Evolutionary conservation across 2,329 filamentous ascomycete species (phyloP), one percentile per base, ranked within the genome.

Genomic region (Trichoderma gracile): DNA sequence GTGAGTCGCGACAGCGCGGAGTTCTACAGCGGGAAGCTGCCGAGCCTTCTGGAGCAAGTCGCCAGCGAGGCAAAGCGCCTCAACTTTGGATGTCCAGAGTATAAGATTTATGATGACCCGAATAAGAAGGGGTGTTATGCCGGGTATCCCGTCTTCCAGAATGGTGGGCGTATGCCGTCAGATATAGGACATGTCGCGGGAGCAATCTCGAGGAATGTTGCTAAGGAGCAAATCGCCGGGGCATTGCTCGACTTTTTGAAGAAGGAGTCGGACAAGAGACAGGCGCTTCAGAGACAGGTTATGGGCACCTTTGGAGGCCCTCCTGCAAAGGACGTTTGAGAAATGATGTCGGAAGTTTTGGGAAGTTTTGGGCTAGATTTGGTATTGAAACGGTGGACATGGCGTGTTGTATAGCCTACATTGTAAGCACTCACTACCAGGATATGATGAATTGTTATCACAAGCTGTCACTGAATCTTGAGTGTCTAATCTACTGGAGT

Each of bases 171-270:
- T 1, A 67, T 79, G 6, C 78, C 79, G 0, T 58, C 67, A 1
- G 69, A 67, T 3, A 56, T 80, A 0, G 77, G 77, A 3, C 33
- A 67, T 6, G 76, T 82, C 5, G 60, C 46, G 1, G 69, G 74
- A 5, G 70, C 79, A 9, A 70, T 71, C 4, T 74, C 77, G 3
- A 76, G 73, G 68, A 73, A 71, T 49, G 65, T 71, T 10, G 74
- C 79, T 1, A 78, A 72, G 68, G 73, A 78, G 65, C 71, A 70
- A 61, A 70, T 84, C 3, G 79, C 81, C 0, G 74, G 77, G 67
- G 67, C 69, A 38, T 69, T 84, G 3, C 67, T 83, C 15, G 66
- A 43, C 6, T 77, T 74, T 70, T 65, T 85, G 33, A 61, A 71
- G 60, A 67, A 69, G 47, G 67, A 74, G 61, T 57, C 67, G 10